Conservation (phyloP, 176 grass and related monocot genomes). For the Triticum dicoccoides region DNA sequence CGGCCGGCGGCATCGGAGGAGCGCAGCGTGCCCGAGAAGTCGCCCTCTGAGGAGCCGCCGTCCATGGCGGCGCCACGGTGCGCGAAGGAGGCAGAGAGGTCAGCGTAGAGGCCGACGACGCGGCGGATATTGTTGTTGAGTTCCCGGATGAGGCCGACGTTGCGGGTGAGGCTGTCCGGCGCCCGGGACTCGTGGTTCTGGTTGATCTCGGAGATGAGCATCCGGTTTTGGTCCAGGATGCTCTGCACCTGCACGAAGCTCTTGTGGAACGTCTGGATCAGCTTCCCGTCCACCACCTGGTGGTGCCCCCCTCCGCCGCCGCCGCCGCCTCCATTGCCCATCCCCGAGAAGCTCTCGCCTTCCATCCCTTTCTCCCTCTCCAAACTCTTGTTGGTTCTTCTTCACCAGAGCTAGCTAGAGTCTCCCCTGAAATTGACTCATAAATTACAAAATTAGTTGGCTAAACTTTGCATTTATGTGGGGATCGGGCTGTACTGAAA, state of each 20-base stretch:
- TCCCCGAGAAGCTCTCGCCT: slow-evolving; percentile 63
- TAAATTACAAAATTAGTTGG: neutral
- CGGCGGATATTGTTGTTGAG: slow-evolving; percentile 89
- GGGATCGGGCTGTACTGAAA: slow-evolving; percentile 37
- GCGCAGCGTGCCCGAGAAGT: slow-evolving; percentile 57
- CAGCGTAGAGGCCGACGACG: slow-evolving; percentile 68
- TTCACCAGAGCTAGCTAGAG: neutral
- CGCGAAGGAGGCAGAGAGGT: slow-evolving; percentile 63
- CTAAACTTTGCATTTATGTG: slow-evolving; percentile 25
- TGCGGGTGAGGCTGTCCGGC: slow-evolving; percentile 62
- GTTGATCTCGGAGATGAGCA: slow-evolving; percentile 87
- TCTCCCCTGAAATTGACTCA: slow-evolving; percentile 10
- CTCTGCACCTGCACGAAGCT: slow-evolving; percentile 87
- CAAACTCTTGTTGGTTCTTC: neutral
- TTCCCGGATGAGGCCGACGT: slow-evolving; percentile 76
- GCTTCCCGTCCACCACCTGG: slow-evolving; percentile 44
- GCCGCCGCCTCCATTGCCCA: slow-evolving; percentile 40
- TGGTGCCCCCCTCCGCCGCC: neutral
- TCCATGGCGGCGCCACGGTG: slow-evolving; percentile 40
- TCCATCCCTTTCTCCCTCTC: slow-evolving; percentile 33
- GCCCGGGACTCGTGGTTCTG: slow-evolving; percentile 71
- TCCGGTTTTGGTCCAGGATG: slow-evolving; percentile 75
- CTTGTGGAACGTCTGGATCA: slow-evolving; percentile 77
- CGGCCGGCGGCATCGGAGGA: slow-evolving; percentile 19
- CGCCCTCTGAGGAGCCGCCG: slow-evolving; percentile 52